These are phyloP conservation scores for Entoloma clypeatum DNA, from an alignment of 1,284 basidiomycete genomes.

Conservation along the genomic window DNA sequence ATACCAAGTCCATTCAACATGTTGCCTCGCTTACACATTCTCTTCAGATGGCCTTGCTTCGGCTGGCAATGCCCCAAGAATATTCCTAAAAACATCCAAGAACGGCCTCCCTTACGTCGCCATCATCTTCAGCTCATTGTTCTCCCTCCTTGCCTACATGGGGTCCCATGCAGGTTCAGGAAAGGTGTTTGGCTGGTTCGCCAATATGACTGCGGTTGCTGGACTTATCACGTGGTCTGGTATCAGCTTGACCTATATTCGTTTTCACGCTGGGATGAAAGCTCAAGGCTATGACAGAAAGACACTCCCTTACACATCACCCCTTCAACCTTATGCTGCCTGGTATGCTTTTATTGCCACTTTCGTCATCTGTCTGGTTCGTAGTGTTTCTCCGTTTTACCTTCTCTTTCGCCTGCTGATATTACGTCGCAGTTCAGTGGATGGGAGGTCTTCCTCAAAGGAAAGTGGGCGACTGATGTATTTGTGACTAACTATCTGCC, in stretches of 20 bases:
- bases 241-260: constrained; percentile 75
- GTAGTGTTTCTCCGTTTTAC: constrained; percentile 26
- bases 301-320: constrained; percentile 61
- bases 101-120: constrained; percentile 75
- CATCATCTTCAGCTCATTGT: constrained; percentile 61
- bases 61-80: constrained; percentile 70
- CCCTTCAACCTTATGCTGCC: constrained; percentile 67
- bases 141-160: constrained; percentile 74
- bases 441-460: constrained; percentile 73
- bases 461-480: constrained; percentile 51
- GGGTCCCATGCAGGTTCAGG: constrained; percentile 53
- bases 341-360: constrained; percentile 59
- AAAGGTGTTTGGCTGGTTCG: constrained; percentile 73
- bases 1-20: background rate
- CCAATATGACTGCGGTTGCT: constrained; percentile 65
- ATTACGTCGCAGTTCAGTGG: constrained; percentile 57
- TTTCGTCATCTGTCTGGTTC: constrained; percentile 64
- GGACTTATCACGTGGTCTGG: constrained; percentile 83
- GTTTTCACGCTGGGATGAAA: constrained; percentile 74
- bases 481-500: constrained; percentile 83
- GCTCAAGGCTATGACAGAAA: constrained; percentile 69
- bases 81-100: constrained; percentile 67
- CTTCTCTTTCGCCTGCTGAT: background rate
- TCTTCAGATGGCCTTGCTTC: constrained; percentile 68
- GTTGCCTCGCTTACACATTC: background rate